Conservation (phyloP, 805 yeast genomes). For the Ogataea haglerorum region DNA sequence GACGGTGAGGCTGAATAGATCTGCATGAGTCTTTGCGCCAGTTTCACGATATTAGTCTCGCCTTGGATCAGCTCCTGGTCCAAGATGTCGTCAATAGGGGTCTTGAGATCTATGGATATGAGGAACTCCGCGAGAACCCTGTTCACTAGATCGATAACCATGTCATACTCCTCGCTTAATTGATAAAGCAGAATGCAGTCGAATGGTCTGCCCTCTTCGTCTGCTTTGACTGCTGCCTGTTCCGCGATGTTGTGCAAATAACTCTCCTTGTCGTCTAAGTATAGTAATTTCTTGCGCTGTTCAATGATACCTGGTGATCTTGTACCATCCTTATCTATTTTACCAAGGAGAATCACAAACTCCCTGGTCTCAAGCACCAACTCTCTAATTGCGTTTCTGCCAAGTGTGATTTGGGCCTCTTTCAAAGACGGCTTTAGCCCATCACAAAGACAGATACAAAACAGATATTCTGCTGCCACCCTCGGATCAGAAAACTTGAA, state of each 20-base stretch:
- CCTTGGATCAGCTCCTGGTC: slow-evolving; percentile 29
- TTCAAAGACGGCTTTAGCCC: slow-evolving; percentile 25
- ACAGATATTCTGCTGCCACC: slow-evolving; percentile 86
- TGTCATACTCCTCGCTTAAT: slow-evolving; percentile 81
- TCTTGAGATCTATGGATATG: slow-evolving; percentile 52
- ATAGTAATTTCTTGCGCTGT: slow-evolving; percentile 63
- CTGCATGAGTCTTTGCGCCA: slow-evolving; percentile 43
- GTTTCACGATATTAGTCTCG: slow-evolving; percentile 45
- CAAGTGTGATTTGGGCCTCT: slow-evolving; percentile 48
- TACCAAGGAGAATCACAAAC: slow-evolving; percentile 79
- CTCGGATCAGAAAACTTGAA: slow-evolving; percentile 85
- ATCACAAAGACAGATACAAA: slow-evolving; percentile 61
- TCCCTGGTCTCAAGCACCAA: slow-evolving; percentile 84
- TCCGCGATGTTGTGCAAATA: slow-evolving; percentile 73
- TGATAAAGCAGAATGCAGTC: slow-evolving; percentile 87
- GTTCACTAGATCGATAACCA: slow-evolving; percentile 73
- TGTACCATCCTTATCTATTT: slow-evolving; percentile 69
- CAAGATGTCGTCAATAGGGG: slow-evolving; percentile 21
- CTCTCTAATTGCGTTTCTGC: slow-evolving; percentile 79
- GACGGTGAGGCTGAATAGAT: slow-evolving; percentile 53
- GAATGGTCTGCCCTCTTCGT: slow-evolving; percentile 83
- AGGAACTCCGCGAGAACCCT: slow-evolving; percentile 74
- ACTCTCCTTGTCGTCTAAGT: slow-evolving; percentile 52
- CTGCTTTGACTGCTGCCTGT: slow-evolving; percentile 81
- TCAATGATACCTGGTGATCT: slow-evolving; percentile 83